These are phyloP conservation scores for Pythium angustatum DNA, from an alignment of 352 stramenopile species.

Conservation along the genomic window DNA sequence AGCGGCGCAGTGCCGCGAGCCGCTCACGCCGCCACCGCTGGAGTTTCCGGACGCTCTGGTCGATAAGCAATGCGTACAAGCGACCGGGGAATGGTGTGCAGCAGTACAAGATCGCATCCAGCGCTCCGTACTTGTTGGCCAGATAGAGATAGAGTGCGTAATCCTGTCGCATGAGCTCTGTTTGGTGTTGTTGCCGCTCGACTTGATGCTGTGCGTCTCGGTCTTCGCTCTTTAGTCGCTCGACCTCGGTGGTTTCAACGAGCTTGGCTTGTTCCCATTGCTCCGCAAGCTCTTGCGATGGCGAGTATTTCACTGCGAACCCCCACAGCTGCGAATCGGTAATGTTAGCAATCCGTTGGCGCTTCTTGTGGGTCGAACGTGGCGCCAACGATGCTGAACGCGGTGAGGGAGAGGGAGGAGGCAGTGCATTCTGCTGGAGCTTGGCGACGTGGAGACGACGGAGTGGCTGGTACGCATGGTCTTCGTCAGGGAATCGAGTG, in stretches of 20 bases:
- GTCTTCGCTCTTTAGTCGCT: not conserved
- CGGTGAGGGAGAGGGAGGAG: constrained; percentile 19
- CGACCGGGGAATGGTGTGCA: constrained; percentile 32
- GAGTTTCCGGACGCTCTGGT: constrained; percentile 23
- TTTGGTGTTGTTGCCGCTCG: constrained; percentile 10
- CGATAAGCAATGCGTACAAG: constrained; percentile 28
- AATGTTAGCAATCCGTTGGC: constrained; percentile 21
- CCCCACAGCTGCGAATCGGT: constrained; percentile 30
- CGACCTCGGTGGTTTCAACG: not conserved
- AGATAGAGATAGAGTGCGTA: constrained; percentile 34
- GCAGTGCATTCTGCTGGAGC: constrained; percentile 34
- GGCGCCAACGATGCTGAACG: not conserved
- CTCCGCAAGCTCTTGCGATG: constrained; percentile 17
- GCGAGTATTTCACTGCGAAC: constrained; percentile 31
- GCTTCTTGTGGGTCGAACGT: not conserved
- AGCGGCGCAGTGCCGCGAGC: constrained; percentile 19
- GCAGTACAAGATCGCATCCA: constrained; percentile 33
- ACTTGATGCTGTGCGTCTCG: not conserved
- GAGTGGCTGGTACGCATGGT: constrained; percentile 14
- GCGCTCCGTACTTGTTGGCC: constrained; percentile 27
- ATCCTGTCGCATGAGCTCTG: constrained; percentile 14
- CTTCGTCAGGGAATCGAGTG: constrained; percentile 24
- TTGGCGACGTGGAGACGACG: constrained; percentile 21
- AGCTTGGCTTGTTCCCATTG: not conserved
- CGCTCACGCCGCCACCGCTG: constrained; percentile 29